A percentile compares a stretch with the other conserved stretches of the same genome.
phyloP scores from a whole-genome alignment of 805 yeast species.

The Candida patagonica region DNA sequence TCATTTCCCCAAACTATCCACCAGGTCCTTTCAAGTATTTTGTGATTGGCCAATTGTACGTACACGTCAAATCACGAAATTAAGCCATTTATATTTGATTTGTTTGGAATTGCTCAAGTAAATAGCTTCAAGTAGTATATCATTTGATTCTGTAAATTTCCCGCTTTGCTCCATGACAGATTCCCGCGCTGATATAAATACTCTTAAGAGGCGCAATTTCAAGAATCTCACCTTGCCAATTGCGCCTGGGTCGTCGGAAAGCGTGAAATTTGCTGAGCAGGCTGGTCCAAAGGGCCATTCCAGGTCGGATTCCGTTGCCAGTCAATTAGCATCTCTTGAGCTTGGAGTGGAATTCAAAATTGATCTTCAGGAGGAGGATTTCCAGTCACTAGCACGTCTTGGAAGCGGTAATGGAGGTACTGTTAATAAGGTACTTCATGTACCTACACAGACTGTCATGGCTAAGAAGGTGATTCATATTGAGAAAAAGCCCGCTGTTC shows the following conservation, averaged over 20 bases:
- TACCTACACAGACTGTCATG: slow-evolving; percentile 80
- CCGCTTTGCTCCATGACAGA: slow-evolving; percentile 2
- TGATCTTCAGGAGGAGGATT: slow-evolving; percentile 51
- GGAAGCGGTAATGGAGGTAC: slow-evolving; percentile 96
- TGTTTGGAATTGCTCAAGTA: too few relatives aligned
- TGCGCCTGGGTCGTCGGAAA: not conserved
- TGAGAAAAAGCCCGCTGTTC: slow-evolving; percentile 69
- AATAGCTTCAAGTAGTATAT: too few relatives aligned
- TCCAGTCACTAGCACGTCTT: slow-evolving; percentile 63
- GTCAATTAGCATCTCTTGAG: slow-evolving; percentile 39
- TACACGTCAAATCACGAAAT: too few relatives aligned
- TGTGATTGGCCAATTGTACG: too few relatives aligned
- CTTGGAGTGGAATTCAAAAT: slow-evolving; percentile 46
- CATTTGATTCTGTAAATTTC: too few relatives aligned
- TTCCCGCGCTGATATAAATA: slow-evolving; percentile 22
- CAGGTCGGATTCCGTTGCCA: slow-evolving; percentile 22
- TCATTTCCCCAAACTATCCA: too few relatives aligned
- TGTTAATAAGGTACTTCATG: slow-evolving; percentile 78
- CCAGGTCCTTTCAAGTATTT: too few relatives aligned
- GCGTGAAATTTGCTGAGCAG: not conserved
- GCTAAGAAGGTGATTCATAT: slow-evolving; percentile 84
- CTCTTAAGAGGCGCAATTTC: slow-evolving; percentile 49
- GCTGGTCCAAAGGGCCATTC: slow-evolving; percentile 9
- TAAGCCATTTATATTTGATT: too few relatives aligned
- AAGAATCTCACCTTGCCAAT: slow-evolving; percentile 42